Base-by-base conservation (phyloP, 768 basidiomycete species). In the Hypsizygus marmoreus region DNA sequence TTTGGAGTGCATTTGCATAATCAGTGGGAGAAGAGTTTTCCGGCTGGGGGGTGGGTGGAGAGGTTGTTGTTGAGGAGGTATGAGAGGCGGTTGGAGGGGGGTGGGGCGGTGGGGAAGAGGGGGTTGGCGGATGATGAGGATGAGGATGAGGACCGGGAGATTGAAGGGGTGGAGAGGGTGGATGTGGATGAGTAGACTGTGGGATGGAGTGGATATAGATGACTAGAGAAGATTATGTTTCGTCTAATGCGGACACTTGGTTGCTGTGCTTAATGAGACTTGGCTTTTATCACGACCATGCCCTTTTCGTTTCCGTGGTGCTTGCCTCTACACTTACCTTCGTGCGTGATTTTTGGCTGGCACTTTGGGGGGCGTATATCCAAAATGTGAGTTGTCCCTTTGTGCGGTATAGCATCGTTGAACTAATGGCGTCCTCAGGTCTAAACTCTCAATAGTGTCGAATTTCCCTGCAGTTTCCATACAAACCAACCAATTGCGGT, bases 1-100 rank as follows among this genome's bases (percentile, higher is more conserved):
- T 99, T 95, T 69, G 79, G 84, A 0, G 79, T 98, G 26, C 95
- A 97, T 68, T 61, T 98, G 57, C 95, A 98, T 64, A 97, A 97
- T 66, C 93, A 93, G 65, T 98, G 95, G 95, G 80, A 87, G 41
- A 97, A 93, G 72, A 66, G 68, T 39, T 98, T 88, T 61, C 94
- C 95, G 0, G 60, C 64, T 13, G 80, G 71, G 2, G 95, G 95
- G 0, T 97, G 95, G 95, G 84, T 99, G 4, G 82, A 90, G 45
- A 72, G 88, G 57, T 57, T 97, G 54, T 65, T 98, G 53, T 63
- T 95, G 62, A 70, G 66, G 52, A 71, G 73, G 59, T 88, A 88
- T 52, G 82, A 88, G 43, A 51, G 47, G 43, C 68, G 62, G 53
- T 43, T 75, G 52, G n/a, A n/a, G n/a, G n/a, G n/a, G n/a, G n/a